Conservation (phyloP, 306 rosid species). For the Begonia loranthoides region DNA sequence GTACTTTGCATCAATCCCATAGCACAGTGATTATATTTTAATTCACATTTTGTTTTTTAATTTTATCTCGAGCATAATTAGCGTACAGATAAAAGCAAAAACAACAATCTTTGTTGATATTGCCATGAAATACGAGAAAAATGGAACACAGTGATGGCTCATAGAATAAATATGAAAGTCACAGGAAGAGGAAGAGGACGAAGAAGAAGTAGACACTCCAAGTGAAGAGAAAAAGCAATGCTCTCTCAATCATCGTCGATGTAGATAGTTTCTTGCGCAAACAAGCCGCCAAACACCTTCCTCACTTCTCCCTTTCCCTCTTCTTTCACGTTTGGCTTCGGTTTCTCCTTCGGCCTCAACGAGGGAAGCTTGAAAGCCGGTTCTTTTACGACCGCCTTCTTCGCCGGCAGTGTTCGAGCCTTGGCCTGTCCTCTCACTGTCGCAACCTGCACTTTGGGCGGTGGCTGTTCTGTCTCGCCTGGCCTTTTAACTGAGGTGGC, state of each 20-base stretch:
- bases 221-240: too few relatives aligned
- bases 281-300: conserved; percentile 85
- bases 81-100: too few relatives aligned
- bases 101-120: too few relatives aligned
- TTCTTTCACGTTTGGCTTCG: conserved; percentile 23
- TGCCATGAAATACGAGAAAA: too few relatives aligned
- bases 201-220: too few relatives aligned
- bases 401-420: conserved; percentile 47
- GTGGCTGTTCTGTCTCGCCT: conserved; percentile 11
- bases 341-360: conserved; percentile 28
- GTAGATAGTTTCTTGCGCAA: conserved; percentile 84
- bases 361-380: conserved; percentile 10
- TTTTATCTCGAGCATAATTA: too few relatives aligned
- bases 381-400: conserved; percentile 46
- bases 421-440: conserved; percentile 82
- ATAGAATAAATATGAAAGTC: too few relatives aligned
- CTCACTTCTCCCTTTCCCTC: conserved; percentile 40
- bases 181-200: too few relatives aligned
- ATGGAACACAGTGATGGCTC: too few relatives aligned
- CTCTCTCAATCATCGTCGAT: conserved; percentile 65
- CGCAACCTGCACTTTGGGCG: conserved; percentile 51
- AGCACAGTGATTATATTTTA: too few relatives aligned
- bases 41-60: too few relatives aligned
- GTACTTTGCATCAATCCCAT: too few relatives aligned
- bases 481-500: conserved; percentile 32